These are phyloP conservation scores for Chromera velia DNA, from an alignment of 73 alveolate species.

Conservation along the genomic window DNA sequence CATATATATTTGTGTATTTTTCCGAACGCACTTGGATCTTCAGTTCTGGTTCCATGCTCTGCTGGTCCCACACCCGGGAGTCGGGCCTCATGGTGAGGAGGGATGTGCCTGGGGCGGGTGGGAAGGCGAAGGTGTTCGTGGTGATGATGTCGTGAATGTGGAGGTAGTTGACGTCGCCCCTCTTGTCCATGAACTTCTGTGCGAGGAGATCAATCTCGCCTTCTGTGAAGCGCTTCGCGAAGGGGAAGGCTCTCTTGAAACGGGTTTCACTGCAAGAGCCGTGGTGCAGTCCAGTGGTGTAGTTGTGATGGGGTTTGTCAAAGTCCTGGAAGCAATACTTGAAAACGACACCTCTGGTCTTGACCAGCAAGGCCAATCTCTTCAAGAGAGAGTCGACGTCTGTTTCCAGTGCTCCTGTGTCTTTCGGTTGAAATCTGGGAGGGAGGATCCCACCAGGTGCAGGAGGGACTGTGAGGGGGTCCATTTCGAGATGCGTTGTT, in stretches of 20 bases:
- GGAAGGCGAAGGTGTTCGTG: background rate
- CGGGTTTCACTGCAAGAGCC: background rate
- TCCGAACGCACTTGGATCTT: background rate
- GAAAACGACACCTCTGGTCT: background rate
- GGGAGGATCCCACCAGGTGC: background rate
- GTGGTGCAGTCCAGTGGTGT: background rate
- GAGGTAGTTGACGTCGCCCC: background rate
- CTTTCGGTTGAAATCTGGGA: background rate
- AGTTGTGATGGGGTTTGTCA: background rate
- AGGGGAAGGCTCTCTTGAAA: background rate
- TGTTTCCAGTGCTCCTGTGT: background rate
- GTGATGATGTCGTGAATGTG: background rate
- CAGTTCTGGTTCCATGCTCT: background rate
- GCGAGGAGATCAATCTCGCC: background rate
- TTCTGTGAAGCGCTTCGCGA: background rate
- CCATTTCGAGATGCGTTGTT: background rate
- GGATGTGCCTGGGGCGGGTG: background rate
- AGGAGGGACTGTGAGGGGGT: background rate
- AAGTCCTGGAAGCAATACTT: background rate
- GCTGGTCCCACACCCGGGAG: background rate
- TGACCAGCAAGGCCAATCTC: background rate
- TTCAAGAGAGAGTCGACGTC: background rate
- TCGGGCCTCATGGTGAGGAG: background rate
- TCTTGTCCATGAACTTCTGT: background rate
- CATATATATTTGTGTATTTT: too few relatives aligned